Evolutionary conservation across 2,329 filamentous ascomycete genomes (phyloP).

Genomic region (Nigrospora osmanthi): DNA sequence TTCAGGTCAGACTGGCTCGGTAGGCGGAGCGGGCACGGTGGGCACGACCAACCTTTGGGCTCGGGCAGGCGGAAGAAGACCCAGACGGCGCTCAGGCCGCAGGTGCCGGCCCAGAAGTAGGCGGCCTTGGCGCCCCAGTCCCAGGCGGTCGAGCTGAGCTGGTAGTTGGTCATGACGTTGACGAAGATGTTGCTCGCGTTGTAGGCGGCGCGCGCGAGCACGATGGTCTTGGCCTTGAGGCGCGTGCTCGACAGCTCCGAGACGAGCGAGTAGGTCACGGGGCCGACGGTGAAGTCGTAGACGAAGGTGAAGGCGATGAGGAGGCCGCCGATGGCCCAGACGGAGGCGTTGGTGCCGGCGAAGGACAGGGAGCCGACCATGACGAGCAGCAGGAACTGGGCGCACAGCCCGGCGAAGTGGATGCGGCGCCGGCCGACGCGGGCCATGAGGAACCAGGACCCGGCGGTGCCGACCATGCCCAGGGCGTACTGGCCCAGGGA

Average conservation of each 20-base stretch:
- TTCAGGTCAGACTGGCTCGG: background rate
- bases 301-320: slow-evolving; percentile 44
- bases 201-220: slow-evolving; percentile 38
- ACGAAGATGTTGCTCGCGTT: slow-evolving; percentile 42
- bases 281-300: slow-evolving; percentile 47
- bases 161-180: slow-evolving; percentile 40
- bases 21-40: background rate
- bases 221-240: slow-evolving; percentile 46
- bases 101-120: slow-evolving; percentile 39
- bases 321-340: slow-evolving; percentile 37
- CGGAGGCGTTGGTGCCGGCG: slow-evolving; percentile 19
- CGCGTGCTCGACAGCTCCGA: slow-evolving; percentile 46
- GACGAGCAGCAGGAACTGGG: slow-evolving; percentile 29
- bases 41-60: slow-evolving; percentile 32
- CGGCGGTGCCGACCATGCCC: slow-evolving; percentile 40
- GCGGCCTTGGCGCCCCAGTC: slow-evolving; percentile 40
- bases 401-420: slow-evolving; percentile 36
- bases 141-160: slow-evolving; percentile 36
- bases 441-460: slow-evolving; percentile 42
- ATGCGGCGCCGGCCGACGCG: slow-evolving; percentile 41
- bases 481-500: slow-evolving; percentile 41
- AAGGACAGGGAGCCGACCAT: slow-evolving; percentile 32
- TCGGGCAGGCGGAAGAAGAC: slow-evolving; percentile 45
- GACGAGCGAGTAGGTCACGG: slow-evolving; percentile 43
- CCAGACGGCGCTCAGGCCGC: slow-evolving; percentile 39